A percentile compares a stretch with the other conserved stretches of the same genome.
These are phyloP conservation scores for Mycosphaerella arachidis DNA, from an alignment of 2,329 filamentous ascomycete species.

Conservation along the genomic window DNA sequence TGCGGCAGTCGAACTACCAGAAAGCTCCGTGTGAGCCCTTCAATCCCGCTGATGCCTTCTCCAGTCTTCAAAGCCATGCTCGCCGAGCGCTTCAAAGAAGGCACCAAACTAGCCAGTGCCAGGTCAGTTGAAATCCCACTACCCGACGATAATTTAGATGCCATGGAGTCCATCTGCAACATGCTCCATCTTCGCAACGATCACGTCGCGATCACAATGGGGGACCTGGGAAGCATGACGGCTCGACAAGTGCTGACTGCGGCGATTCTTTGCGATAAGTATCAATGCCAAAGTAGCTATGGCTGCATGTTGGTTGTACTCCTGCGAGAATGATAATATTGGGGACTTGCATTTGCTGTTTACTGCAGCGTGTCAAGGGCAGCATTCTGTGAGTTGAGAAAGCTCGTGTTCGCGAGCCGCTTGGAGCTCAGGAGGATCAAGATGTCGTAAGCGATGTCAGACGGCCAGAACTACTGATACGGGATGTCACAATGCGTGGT, in stretches of 20 bases:
- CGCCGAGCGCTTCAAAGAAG: constrained; percentile 9
- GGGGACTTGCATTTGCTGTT: too few species aligned
- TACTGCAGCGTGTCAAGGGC: too few species aligned
- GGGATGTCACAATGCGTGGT: too few species aligned
- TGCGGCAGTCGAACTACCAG: background rate
- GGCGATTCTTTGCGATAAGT: background rate
- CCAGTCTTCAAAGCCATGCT: constrained; percentile 16
- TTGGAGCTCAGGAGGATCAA: too few species aligned
- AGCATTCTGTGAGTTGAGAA: too few species aligned
- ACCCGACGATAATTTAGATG: constrained; percentile 6
- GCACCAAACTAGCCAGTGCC: background rate
- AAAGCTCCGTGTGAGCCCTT: constrained; percentile 4
- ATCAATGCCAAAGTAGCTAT: background rate
- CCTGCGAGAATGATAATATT: too few species aligned
- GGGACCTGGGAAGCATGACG: background rate
- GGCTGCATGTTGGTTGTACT: background rate
- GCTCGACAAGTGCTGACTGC: background rate
- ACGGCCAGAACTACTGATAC: too few species aligned
- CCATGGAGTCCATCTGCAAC: constrained; percentile 10
- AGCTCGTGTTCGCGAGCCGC: too few species aligned
- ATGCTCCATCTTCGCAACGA: constrained; percentile 7
- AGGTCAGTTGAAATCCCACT: constrained; percentile 5
- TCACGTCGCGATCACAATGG: background rate
- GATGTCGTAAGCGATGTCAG: too few species aligned
- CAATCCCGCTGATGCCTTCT: constrained; percentile 10